These are phyloP conservation scores for Pugionium cornutum DNA, from an alignment of 345 rosid genomes.

Conservation along the genomic window DNA sequence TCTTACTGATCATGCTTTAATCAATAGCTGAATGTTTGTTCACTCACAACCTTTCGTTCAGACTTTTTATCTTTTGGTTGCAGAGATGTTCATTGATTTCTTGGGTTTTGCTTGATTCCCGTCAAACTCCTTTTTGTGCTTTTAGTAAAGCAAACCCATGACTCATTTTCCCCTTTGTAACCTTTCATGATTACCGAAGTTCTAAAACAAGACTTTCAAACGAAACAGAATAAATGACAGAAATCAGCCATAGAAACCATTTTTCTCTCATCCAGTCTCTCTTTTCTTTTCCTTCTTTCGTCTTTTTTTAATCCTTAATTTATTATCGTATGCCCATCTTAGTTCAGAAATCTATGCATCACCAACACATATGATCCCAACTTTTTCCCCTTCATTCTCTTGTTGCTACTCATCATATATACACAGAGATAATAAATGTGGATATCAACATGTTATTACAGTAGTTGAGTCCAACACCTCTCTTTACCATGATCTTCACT, in stretches of 20 bases:
- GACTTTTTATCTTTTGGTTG: not conserved
- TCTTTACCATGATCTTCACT: constrained; percentile 3
- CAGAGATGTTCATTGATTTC: constrained; percentile 2
- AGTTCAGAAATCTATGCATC: not conserved
- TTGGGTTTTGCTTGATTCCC: constrained; percentile 1
- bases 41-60: constrained; percentile 6
- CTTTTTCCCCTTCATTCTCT: not conserved
- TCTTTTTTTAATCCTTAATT: not conserved
- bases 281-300: not conserved
- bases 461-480: not conserved
- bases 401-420: not conserved
- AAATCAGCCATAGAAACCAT: not conserved
- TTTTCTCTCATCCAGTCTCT: not conserved
- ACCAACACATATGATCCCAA: not conserved
- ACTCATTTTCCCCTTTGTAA: not conserved
- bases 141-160: not conserved
- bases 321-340: not conserved
- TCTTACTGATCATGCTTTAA: not conserved
- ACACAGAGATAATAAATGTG: not conserved
- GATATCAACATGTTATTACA: not conserved
- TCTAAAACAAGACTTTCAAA: not conserved
- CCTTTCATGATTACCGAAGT: not conserved
- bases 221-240: not conserved
- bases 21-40: not conserved
- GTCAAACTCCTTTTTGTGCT: not conserved